A percentile compares a stretch with the other conserved stretches of the same genome.
phyloP scores from a whole-genome alignment of 169 alveolate genomes.

The Cryptosporidium canis region DNA sequence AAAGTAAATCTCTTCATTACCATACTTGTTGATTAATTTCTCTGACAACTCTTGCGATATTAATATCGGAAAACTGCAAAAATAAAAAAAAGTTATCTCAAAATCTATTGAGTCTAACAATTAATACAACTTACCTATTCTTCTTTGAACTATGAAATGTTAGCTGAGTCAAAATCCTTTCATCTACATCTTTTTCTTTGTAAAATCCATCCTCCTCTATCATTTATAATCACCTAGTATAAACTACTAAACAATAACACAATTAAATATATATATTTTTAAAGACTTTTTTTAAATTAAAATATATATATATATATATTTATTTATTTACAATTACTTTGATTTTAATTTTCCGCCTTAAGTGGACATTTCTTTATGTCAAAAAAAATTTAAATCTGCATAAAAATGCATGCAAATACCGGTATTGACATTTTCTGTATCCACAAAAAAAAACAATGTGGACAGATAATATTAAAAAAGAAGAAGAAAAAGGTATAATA shows the following conservation, averaged over 20 bases:
- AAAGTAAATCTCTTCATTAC: neutral
- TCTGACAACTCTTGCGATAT: neutral
- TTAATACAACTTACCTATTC: conserved; percentile 25
- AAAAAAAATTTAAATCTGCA: neutral
- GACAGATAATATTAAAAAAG: neutral
- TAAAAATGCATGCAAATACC: conserved; percentile 20
- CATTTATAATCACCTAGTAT: neutral
- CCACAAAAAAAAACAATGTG: neutral
- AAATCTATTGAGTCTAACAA: neutral
- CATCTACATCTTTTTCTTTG: neutral
- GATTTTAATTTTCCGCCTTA: conserved; percentile 7
- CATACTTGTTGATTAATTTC: neutral
- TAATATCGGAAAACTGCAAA: neutral
- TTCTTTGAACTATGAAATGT: conserved; percentile 67
- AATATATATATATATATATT: neutral
- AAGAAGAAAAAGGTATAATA: neutral
- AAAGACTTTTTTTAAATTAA: neutral
- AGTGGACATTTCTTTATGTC: neutral
- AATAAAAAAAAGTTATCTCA: neutral
- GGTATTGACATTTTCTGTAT: neutral
- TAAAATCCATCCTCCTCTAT: neutral
- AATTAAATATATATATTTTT: neutral
- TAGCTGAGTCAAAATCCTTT: conserved; percentile 18
- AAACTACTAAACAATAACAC: no score
- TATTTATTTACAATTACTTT: neutral